Base-by-base conservation (phyloP, 108 stramenopile species). In the Fragilariopsis cylindrus region DNA sequence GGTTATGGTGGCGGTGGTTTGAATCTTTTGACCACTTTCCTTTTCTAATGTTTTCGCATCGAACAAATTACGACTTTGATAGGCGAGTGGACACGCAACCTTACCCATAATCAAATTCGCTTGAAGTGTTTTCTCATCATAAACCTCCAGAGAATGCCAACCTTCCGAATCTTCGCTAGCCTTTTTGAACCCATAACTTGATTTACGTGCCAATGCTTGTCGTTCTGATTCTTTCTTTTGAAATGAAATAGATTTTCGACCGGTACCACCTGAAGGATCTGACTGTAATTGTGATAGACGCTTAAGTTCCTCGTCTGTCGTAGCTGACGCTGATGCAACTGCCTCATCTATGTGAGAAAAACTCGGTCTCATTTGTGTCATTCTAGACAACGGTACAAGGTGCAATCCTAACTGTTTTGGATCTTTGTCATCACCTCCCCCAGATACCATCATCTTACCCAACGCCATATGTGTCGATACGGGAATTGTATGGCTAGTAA, bases 201-300 rank as follows among this genome's bases (percentile, higher is more conserved):
- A 86, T 48, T 89, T 85, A 43, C 92, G 84, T 21, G 88, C 88
- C 66, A 75, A 62, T 15, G 83, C 87, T 8, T 92, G 85, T 62
- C 91, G 76, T 71, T 96, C 96, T 3, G 82, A 81, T 81, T 97
- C 94, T 78, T 92, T 96, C 76, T 86, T 90, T 77, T 93, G 89
- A 68, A 93, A 93, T 55, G 83, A 69, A 66, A 89, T 55, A 15
- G 91, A 85, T 70, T 88, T 87, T 9, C 69, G 68, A n/a, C 18
- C 52, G 50, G 8, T 57, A 8, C 30, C 30, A 58, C 11, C 39
- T 9, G n/a, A 55, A 42, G 75, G 44, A 7, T 15, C 30, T 57
- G 65, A 62, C 48, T 52, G 41, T 43, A 64, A 42, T 44, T 82
- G 67, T 30, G 73, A 57, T 11, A 3, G 55, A 73, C 41, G 75